These are phyloP conservation scores for Sphaceloma murrayae DNA, from an alignment of 2,329 filamentous ascomycete genomes.

Conservation along the genomic window DNA sequence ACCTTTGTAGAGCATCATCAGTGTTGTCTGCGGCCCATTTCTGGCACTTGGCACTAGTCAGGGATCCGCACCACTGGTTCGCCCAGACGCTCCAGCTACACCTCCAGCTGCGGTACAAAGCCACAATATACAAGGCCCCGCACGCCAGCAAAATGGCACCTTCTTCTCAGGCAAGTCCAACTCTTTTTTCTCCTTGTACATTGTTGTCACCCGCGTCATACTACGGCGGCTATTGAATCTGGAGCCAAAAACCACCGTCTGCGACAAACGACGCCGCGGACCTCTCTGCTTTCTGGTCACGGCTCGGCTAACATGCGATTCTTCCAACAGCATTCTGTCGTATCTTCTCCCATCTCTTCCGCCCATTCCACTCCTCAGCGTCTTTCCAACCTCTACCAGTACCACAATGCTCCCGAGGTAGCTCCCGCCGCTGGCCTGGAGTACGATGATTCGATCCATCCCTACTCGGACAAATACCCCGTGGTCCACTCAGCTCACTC, in stretches of 20 bases:
- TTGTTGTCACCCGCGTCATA: too few relatives aligned
- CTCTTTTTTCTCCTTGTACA: neutral
- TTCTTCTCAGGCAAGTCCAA: conserved; percentile 13
- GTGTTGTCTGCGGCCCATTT: neutral
- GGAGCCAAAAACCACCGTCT: neutral
- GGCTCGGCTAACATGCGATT: conserved; percentile 7
- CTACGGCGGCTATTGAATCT: neutral
- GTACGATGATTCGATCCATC: conserved; percentile 31
- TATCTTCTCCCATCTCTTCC: conserved; percentile 17
- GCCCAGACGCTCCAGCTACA: neutral
- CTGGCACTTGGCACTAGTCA: too few relatives aligned
- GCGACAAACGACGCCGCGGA: neutral
- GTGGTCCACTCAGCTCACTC: conserved; percentile 22
- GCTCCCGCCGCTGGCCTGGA: conserved; percentile 32
- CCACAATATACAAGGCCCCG: conserved; percentile 1
- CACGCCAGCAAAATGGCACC: conserved; percentile 5
- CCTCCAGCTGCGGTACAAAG: conserved; percentile 2
- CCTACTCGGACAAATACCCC: conserved; percentile 31
- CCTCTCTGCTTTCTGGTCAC: neutral
- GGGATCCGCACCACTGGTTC: too few relatives aligned
- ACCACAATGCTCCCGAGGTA: conserved; percentile 33
- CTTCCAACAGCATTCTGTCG: conserved; percentile 17
- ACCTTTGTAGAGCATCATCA: neutral
- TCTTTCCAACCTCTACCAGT: conserved; percentile 31
- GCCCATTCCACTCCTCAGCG: conserved; percentile 14